Base-by-base conservation (phyloP, 768 basidiomycete species). In the Kwoniella bestiolae region DNA sequence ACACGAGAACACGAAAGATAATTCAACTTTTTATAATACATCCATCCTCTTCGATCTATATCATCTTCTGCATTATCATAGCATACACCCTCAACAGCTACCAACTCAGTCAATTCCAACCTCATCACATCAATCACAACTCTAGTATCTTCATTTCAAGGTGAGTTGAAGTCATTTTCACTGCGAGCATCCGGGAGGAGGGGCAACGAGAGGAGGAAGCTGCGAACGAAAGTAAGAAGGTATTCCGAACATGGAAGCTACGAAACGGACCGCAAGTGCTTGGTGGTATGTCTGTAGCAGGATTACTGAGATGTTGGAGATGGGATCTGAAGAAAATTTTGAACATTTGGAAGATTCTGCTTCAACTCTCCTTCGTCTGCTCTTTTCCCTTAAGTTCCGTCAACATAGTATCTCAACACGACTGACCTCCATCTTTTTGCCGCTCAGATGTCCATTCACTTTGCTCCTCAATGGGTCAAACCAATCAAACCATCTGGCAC, bases 381-480 rank as follows among this genome's bases (percentile, higher is more conserved):
- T 55, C 52, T 35, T 55, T 8, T 34, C 52, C 32, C 52, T 32
- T 26, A 55, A 55, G 34, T 34, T 11, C 32, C 26, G 26, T 51
- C 46, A 51, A 23, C 18, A 23, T 23, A 21, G 6, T 14, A 34
- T 16, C n/a, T 23, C 12, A 32, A 14, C 25, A 29, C 12, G 18
- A 29, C 52, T 55, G 23, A 55, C 46, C 31, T 7, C 31, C 11
- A 5, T 21, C 34, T 32, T 9, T 16, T 26, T 5, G 6, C 57
- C 41, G 41, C 11, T 14, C 65, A 76, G 72, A 78, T 78, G 77
- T 81, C 80, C n/a, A 74, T 81, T 60, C 80, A 81, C 56, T 81
- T 81, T 62, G 80, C 76, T 26, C 80, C 80, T 60, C 77, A 78
- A 74, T 81, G 78, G 78, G 77, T 78, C 66, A 79, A 78, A 47